These are phyloP conservation scores for Rhizomucor miehei DNA, from an alignment of 371 early-diverging fungal genomes.

Conservation along the genomic window DNA sequence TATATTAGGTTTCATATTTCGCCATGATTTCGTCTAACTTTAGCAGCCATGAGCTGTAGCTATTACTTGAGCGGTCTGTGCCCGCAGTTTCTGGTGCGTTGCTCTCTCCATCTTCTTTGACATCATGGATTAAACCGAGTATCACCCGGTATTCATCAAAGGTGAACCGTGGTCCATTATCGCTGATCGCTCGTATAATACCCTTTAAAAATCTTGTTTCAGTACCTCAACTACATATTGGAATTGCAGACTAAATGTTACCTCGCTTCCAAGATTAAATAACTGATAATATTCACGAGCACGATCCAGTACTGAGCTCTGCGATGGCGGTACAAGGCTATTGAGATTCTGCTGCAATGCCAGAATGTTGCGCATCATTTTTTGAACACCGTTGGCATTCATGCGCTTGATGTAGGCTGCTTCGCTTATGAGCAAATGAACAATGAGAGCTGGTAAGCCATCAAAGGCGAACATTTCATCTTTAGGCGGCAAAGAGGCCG, in stretches of 20 bases:
- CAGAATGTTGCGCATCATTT: constrained; percentile 80
- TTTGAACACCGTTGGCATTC: constrained; percentile 71
- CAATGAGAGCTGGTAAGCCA: constrained; percentile 76
- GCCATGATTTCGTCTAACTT: constrained; percentile 47
- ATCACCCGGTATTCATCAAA: constrained; percentile 52
- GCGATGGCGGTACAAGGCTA: constrained; percentile 67
- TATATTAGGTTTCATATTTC: constrained; percentile 31
- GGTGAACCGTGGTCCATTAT: constrained; percentile 40
- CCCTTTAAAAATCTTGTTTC: constrained; percentile 13
- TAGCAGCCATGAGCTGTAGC: constrained; percentile 43
- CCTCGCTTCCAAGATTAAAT: constrained; percentile 58
- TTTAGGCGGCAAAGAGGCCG: constrained; percentile 57
- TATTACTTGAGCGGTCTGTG: constrained; percentile 13
- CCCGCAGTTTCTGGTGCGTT: constrained; percentile 9
- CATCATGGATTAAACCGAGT: constrained; percentile 40
- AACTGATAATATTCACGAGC: constrained; percentile 76
- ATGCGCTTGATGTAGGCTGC: constrained; percentile 69
- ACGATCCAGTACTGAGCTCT: constrained; percentile 64
- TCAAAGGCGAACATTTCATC: constrained; percentile 81
- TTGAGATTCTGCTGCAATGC: constrained; percentile 87
- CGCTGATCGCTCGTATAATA: constrained; percentile 37
- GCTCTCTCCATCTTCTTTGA: constrained; percentile 21
- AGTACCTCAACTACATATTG: background rate
- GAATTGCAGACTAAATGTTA: constrained; percentile 14
- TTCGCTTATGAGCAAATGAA: constrained; percentile 68